A percentile compares a stretch with the other conserved stretches of the same genome.
Evolutionary conservation across 2,329 filamentous ascomycete genomes (phyloP).

Genomic region (Penicillium freii): DNA sequence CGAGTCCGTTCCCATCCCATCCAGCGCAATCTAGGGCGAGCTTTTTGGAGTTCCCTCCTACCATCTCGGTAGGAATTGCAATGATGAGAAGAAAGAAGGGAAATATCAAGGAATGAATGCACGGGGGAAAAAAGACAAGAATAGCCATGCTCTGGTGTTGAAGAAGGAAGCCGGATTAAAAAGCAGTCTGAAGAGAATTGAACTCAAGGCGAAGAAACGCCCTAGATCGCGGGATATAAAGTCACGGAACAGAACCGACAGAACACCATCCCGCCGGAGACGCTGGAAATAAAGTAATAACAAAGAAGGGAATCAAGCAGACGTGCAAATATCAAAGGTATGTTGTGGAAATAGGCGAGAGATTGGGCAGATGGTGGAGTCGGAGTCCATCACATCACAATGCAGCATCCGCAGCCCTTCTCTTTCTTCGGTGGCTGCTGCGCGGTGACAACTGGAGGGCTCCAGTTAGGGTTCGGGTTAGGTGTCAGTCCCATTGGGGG

Average conservation of each 20-base stretch:
- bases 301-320: slow-evolving; percentile 15
- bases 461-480: slow-evolving; percentile 41
- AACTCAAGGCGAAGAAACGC: slow-evolving; percentile 1
- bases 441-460: slow-evolving; percentile 50
- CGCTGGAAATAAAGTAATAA: slow-evolving; percentile 13
- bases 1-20: background rate
- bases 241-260: slow-evolving; percentile 15
- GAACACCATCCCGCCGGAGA: slow-evolving; percentile 22
- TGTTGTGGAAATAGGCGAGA: slow-evolving; percentile 12
- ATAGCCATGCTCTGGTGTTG: slow-evolving; percentile 15
- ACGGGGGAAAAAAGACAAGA: slow-evolving; percentile 2
- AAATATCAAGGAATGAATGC: slow-evolving; percentile 19
- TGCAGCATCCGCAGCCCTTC: slow-evolving; percentile 66
- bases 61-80: background rate
- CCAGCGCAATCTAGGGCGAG: slow-evolving; percentile 1
- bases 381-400: slow-evolving; percentile 63
- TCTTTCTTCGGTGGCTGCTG: slow-evolving; percentile 52
- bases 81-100: slow-evolving; percentile 11
- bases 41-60: slow-evolving; percentile 1
- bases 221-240: slow-evolving; percentile 7
- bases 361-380: slow-evolving; percentile 15
- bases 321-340: slow-evolving; percentile 17
- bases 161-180: slow-evolving; percentile 15
- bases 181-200: slow-evolving; percentile 4
- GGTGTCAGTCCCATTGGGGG: slow-evolving; percentile 36